These are phyloP conservation scores for Paraconiothyrium sp. DNA, from an alignment of 2,329 filamentous ascomycete species.

Conservation along the genomic window DNA sequence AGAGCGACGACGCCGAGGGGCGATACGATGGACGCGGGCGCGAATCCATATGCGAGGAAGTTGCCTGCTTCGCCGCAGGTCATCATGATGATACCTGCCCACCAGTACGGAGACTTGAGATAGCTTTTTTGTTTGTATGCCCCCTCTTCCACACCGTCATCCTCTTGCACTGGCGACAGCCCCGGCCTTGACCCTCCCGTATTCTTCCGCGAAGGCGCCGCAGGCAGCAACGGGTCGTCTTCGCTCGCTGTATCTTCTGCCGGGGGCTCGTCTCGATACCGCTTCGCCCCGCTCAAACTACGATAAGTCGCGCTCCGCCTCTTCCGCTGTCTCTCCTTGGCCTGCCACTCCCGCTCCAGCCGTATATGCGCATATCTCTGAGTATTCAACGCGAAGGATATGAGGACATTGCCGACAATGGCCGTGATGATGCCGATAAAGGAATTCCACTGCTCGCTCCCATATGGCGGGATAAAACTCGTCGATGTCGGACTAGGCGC, in stretches of 20 bases:
- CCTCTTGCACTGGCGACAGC: conserved; percentile 14
- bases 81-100: conserved; percentile 92
- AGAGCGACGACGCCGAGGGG: conserved; percentile 96
- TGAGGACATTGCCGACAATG: conserved; percentile 90
- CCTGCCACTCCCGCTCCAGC: conserved; percentile 75
- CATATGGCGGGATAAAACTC: conserved; percentile 23
- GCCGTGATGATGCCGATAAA: conserved; percentile 94
- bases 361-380: conserved; percentile 94
- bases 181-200: conserved; percentile 27
- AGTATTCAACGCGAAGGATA: conserved; percentile 94
- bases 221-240: conserved; percentile 46
- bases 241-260: conserved; percentile 31
- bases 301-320: conserved; percentile 17
- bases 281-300: conserved; percentile 12
- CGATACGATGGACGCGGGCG: conserved; percentile 95
- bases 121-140: conserved; percentile 72
- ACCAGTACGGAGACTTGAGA: conserved; percentile 93
- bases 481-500: conserved; percentile 23
- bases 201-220: conserved; percentile 4
- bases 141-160: conserved; percentile 49
- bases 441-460: conserved; percentile 75
- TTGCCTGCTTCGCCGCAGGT: conserved; percentile 88
- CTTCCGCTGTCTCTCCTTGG: conserved; percentile 50
- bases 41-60: conserved; percentile 96
- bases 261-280: conserved; percentile 11